Conservation (phyloP, 2,329 filamentous ascomycete species). For the Canariomyces notabilis region DNA sequence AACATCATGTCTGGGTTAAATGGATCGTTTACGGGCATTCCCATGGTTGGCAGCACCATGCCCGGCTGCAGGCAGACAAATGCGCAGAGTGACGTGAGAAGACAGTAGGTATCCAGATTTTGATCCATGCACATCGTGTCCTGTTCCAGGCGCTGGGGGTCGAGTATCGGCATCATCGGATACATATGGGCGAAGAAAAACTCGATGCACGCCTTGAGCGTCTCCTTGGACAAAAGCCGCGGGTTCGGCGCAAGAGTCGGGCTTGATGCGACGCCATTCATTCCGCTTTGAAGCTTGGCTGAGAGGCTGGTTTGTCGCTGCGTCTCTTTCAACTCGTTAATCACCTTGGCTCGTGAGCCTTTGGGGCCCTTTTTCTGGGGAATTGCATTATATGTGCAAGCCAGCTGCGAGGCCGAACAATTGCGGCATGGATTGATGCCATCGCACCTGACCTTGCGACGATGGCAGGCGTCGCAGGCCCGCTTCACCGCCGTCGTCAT, state of each 20-base stretch:
- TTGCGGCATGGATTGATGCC: slow-evolving; percentile 66
- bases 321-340: slow-evolving; percentile 65
- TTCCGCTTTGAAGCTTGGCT: slow-evolving; percentile 55
- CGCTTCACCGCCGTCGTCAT: slow-evolving; percentile 53
- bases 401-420: slow-evolving; percentile 60
- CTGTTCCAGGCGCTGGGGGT: slow-evolving; percentile 53
- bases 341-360: slow-evolving; percentile 68
- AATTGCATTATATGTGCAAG: slow-evolving; percentile 69
- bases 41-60: slow-evolving; percentile 52
- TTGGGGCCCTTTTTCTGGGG: slow-evolving; percentile 74
- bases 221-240: slow-evolving; percentile 55
- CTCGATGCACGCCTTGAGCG: slow-evolving; percentile 60
- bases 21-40: slow-evolving; percentile 39
- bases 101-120: slow-evolving; percentile 58
- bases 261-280: slow-evolving; percentile 44
- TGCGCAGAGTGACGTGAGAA: slow-evolving; percentile 59
- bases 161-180: slow-evolving; percentile 57
- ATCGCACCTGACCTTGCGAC: slow-evolving; percentile 70
- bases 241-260: slow-evolving; percentile 50
- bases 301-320: slow-evolving; percentile 62
- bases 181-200: slow-evolving; percentile 68
- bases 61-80: slow-evolving; percentile 67
- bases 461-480: slow-evolving; percentile 69
- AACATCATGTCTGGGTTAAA: slow-evolving; percentile 53
- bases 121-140: slow-evolving; percentile 57